A percentile compares a stretch with the other conserved stretches of the same genome.
These are phyloP conservation scores for Stipa capillata DNA, from an alignment of 176 grass and related monocot genomes.

Conservation along the genomic window DNA sequence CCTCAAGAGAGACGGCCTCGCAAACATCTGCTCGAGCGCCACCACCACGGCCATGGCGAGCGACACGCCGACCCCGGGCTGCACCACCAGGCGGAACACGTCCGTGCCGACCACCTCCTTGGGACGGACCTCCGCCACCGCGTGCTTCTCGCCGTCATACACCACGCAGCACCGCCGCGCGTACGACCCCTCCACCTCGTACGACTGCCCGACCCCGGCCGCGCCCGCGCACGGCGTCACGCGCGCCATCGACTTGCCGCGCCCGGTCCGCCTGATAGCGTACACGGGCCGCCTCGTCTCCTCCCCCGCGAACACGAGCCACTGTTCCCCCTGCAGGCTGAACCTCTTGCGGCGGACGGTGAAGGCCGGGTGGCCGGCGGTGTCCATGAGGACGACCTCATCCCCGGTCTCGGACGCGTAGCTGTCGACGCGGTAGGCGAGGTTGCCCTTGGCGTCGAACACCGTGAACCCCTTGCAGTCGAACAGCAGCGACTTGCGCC, in stretches of 20 bases:
- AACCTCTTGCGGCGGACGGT: slow-evolving; percentile 81
- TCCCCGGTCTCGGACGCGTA: slow-evolving; percentile 47
- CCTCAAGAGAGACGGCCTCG: slow-evolving; percentile 38
- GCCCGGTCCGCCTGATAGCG: slow-evolving; percentile 38
- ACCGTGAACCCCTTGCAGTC: slow-evolving; percentile 92
- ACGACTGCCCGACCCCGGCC: not conserved
- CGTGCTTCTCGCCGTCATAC: slow-evolving; percentile 51
- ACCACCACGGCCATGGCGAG: slow-evolving; percentile 81
- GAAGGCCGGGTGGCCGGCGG: slow-evolving; percentile 38
- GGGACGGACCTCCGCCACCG: slow-evolving; percentile 56
- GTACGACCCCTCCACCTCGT: slow-evolving; percentile 75
- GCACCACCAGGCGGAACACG: slow-evolving; percentile 77
- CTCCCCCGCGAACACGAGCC: slow-evolving; percentile 52
- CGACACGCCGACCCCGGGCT: slow-evolving; percentile 36
- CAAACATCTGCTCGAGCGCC: slow-evolving; percentile 82
- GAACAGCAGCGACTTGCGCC: slow-evolving; percentile 92
- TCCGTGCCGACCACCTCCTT: slow-evolving; percentile 74
- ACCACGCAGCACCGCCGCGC: slow-evolving; percentile 61
- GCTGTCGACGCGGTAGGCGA: slow-evolving; percentile 84
- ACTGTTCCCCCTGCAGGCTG: slow-evolving; percentile 61
- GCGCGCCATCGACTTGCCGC: not conserved
- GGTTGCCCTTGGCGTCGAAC: slow-evolving; percentile 67
- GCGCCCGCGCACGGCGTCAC: not conserved
- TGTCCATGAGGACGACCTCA: slow-evolving; percentile 52
- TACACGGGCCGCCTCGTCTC: slow-evolving; percentile 32